Percentiles rank a stretch among this genome's conserved stretches.
phyloP scores from a whole-genome alignment of 208 protist species.

The Acanthamoeba sp. region DNA sequence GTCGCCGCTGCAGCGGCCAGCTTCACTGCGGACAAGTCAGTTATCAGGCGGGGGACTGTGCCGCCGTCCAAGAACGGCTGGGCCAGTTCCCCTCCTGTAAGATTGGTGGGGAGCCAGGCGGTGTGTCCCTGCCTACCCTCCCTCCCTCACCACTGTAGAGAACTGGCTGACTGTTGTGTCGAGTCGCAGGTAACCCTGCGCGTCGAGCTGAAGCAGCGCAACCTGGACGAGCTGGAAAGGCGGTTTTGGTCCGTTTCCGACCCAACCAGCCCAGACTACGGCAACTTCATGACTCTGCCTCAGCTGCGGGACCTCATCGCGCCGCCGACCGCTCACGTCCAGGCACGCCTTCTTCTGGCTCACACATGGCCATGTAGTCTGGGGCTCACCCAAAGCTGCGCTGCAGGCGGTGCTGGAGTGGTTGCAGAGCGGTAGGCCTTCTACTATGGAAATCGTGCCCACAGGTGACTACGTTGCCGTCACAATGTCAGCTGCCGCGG shows the following conservation, averaged over 20 bases:
- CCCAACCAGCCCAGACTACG: constrained; percentile 31
- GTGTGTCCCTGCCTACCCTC: not conserved
- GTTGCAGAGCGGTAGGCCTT: not conserved
- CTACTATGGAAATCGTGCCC: not conserved
- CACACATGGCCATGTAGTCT: not conserved
- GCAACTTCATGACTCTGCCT: constrained; percentile 46
- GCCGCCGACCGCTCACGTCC: not conserved
- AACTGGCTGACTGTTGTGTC: too few species aligned
- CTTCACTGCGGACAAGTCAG: too few species aligned
- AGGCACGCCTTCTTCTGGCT: not conserved
- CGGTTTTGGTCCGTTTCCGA: constrained; percentile 71
- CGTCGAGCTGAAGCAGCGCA: constrained; percentile 45
- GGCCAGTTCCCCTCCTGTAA: too few species aligned
- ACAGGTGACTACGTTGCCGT: constrained; percentile 27
- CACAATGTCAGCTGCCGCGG: not conserved
- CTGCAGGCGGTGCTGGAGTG: constrained; percentile 22
- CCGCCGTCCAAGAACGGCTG: too few species aligned
- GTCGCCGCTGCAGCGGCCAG: too few species aligned
- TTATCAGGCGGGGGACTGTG: too few species aligned
- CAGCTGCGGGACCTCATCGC: constrained; percentile 3
- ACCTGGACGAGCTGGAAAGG: constrained; percentile 67
- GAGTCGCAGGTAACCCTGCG: not conserved
- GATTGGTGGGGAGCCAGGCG: not conserved
- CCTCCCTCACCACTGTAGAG: not conserved
- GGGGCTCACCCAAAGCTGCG: not conserved